A percentile compares a stretch with the other conserved stretches of the same genome.
These are phyloP conservation scores for Fusarium nanum DNA, from an alignment of 2,329 filamentous ascomycete genomes.

Conservation along the genomic window DNA sequence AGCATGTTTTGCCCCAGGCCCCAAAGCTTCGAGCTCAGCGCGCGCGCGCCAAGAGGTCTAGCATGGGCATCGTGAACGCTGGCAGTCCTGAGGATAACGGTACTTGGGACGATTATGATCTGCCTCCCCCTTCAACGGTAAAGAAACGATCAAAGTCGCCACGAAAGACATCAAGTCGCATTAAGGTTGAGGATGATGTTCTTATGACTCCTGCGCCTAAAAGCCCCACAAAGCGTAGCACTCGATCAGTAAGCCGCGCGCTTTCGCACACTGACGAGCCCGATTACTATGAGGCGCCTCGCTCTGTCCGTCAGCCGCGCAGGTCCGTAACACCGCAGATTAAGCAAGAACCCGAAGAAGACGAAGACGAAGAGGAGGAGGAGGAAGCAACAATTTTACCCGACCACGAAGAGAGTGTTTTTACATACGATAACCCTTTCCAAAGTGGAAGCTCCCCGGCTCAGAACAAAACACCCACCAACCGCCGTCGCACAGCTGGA, in stretches of 20 bases:
- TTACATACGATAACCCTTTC: slow-evolving; percentile 92
- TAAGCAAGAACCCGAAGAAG: slow-evolving; percentile 65
- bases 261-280: slow-evolving; percentile 63
- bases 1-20: slow-evolving; percentile 81
- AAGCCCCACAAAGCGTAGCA: slow-evolving; percentile 66
- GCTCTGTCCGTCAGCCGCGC: slow-evolving; percentile 62
- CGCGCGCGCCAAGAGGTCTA: slow-evolving; percentile 84
- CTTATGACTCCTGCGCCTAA: slow-evolving; percentile 50
- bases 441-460: slow-evolving; percentile 81
- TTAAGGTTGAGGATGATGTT: slow-evolving; percentile 66
- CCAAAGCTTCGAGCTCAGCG: slow-evolving; percentile 79
- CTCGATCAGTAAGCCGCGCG: slow-evolving; percentile 66
- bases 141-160: slow-evolving; percentile 66
- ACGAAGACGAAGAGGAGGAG: slow-evolving; percentile 46
- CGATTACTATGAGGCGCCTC: slow-evolving; percentile 52
- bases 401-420: slow-evolving; percentile 70
- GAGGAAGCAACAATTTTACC: slow-evolving; percentile 45
- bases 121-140: slow-evolving; percentile 61
- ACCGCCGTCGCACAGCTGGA: slow-evolving; percentile 62
- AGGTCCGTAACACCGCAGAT: slow-evolving; percentile 65
- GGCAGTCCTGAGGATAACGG: slow-evolving; percentile 74
- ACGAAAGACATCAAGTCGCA: slow-evolving; percentile 63
- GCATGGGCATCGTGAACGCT: slow-evolving; percentile 81
- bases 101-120: slow-evolving; percentile 70
- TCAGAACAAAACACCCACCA: slow-evolving; percentile 59